Conservation (phyloP, 129 eudicot species). For the Chrysanthemum lavandulifolium region DNA sequence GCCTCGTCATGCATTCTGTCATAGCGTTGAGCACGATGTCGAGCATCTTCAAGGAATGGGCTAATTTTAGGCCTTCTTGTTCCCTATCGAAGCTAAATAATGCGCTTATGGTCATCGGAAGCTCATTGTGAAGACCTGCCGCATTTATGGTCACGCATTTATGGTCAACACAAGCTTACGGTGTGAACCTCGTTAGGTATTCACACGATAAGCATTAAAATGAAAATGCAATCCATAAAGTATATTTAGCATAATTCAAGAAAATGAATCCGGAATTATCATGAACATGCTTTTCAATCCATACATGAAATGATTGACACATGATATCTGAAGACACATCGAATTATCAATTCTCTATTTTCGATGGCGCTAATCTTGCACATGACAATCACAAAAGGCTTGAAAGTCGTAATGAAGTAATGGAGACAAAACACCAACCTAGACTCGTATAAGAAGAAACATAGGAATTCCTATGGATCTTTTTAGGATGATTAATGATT, state of each 20-base stretch:
- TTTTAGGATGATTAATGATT: conserved; percentile 38
- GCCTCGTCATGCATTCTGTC: conserved; percentile 91
- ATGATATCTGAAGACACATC: conserved; percentile 72
- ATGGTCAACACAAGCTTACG: too few species aligned
- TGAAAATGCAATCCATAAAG: conserved; percentile 18
- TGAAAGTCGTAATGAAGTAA: conserved; percentile 49
- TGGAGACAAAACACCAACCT: conserved; percentile 34
- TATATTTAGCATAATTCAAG: too few species aligned
- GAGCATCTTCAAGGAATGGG: conserved; percentile 71
- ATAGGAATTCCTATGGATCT: conserved; percentile 59
- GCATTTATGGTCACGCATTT: too few species aligned
- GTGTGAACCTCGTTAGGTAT: too few species aligned
- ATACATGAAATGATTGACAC: too few species aligned
- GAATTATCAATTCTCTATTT: conserved; percentile 76
- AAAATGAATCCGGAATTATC: too few species aligned
- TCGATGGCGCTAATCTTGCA: conserved; percentile 84
- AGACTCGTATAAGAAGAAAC: conserved; percentile 56
- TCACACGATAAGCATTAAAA: too few species aligned
- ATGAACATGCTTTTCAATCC: too few species aligned
- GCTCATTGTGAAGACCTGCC: too few species aligned
- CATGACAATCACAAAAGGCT: conserved; percentile 89
- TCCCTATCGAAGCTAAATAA: too few species aligned
- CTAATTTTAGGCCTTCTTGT: too few species aligned
- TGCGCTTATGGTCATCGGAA: too few species aligned
- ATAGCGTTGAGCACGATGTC: conserved; percentile 92